Base-by-base conservation (phyloP, 2,329 filamentous ascomycete species). In the Cladosporium austrohemisphaericum region DNA sequence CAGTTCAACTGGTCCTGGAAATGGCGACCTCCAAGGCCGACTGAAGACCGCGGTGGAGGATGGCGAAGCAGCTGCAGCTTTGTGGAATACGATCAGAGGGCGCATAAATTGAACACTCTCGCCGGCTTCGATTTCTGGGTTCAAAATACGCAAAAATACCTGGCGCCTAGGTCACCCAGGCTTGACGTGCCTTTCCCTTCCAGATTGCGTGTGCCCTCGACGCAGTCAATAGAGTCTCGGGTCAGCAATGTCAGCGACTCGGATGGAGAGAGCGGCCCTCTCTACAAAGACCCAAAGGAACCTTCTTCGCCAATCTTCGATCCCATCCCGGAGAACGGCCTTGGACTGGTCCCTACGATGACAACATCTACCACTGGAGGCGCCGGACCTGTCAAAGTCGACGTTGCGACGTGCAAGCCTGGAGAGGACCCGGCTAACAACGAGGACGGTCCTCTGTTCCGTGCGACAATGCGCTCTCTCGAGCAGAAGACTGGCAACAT, bases 31-130 rank as follows among this genome's bases (percentile, higher is more conserved):
- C 93, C 93, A 29, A 95, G 89, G 74, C 63, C 73, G 11, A 71
- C 74, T 13, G 91, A 96, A 64, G 91, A 96, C 65, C 82, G 81
- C 61, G 88, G 87, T 23, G 89, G 90, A 50, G 93, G 93, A 36
- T 98, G 93, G 92, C 87, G 89, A 64, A 97, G 94, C 65, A 87
- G 85, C 60, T 97, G 93, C 76, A 96, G 89, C 67, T 96, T 98
- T 70, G 86, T 97, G 59, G 93, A 98, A 69, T 98, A 98, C 65
- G 91, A 98, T 69, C 86, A 93, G 64, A 83, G 92, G 58, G 89
- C 90, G 26, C 93, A 98, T 70, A 82, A 86, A 55, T 72, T 98
- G 52, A 83, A 94, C 59, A 92, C 90, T 3, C 78, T 98, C 47
- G 91, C 88, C 11, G 91, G 84, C 65, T 97, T 98, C 71, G 90